Evolutionary conservation across 2,329 filamentous ascomycete species (phyloP), one percentile per base, ranked within the genome.

Genomic region (Polytolypa hystricis): DNA sequence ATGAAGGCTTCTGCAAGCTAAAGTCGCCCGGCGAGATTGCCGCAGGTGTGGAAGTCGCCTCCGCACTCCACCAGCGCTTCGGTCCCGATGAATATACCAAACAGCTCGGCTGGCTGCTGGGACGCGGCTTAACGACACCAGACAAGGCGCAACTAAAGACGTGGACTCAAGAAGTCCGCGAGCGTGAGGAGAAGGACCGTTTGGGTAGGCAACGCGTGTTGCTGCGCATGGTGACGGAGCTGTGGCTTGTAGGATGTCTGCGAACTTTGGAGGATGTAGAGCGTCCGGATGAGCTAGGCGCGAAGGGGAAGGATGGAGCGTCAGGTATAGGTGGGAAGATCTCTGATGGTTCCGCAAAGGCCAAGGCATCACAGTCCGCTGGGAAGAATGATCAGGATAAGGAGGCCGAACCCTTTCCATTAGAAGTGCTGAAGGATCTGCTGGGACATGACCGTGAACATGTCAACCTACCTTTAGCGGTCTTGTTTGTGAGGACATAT

Each of bases 371-470:
- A 63, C 43, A 82, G 69, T 66, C 68, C 64, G 48, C 67, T 7
- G 56, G 61, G 26, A 69, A 70, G 16, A 61, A 65, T 35, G 74
- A 77, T 41, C 76, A 77, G 45, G 71, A 73, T 18, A 76, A 72
- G 27, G 78, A 81, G 41, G 74, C 84, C 2, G 91, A 98, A 45
- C 91, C 91, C 0, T 96, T 98, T 48, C 93, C 93, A 3, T 69
- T 98, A 14, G 91, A 98, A 57, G 89, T 96, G n/a, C 67, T 98
- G 27, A 98, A 98, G 63, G 93, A 98, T 55, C 73, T 98, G 46
- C 72, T 98, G 11, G 86, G 87, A 5, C 81, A 96, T 54, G 91
- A 98, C 56, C 77, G 86, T 38, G 89, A 98, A 48, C 91, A 96
- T 54, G 69, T 77, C 38, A 98, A 96, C 53, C 64, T 98, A 29